phyloP scores from a whole-genome alignment of 768 basidiomycete species.

The Galerina marginata region DNA sequence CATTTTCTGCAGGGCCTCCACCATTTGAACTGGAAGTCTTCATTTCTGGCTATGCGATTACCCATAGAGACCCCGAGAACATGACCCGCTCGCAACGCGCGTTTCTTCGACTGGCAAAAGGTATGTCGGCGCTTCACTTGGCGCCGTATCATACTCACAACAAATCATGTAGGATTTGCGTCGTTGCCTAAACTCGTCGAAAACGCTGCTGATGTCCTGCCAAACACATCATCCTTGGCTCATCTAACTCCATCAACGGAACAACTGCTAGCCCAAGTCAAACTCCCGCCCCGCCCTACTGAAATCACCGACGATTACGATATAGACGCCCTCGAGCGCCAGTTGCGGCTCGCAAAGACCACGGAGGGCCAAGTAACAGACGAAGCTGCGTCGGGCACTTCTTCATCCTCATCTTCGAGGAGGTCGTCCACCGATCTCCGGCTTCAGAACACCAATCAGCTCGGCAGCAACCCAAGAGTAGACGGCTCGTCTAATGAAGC shows the following conservation, averaged over 20 bases:
- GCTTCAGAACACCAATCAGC: not conserved
- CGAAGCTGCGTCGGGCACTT: slow-evolving; percentile 17
- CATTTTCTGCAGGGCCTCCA: slow-evolving; percentile 20
- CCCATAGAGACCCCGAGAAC: slow-evolving; percentile 58
- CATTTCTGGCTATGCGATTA: slow-evolving; percentile 78
- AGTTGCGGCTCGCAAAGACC: slow-evolving; percentile 44
- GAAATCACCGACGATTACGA: slow-evolving; percentile 68
- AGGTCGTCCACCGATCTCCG: slow-evolving; percentile 10
- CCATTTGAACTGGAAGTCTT: slow-evolving; percentile 76
- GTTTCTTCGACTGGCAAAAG: slow-evolving; percentile 78
- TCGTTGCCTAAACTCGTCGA: slow-evolving; percentile 65
- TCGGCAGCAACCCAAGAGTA: not conserved
- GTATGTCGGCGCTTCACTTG: slow-evolving; percentile 39
- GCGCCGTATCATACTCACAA: not conserved
- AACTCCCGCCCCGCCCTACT: slow-evolving; percentile 59
- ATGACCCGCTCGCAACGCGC: slow-evolving; percentile 77
- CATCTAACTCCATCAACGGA: slow-evolving; percentile 49
- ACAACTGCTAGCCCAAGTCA: slow-evolving; percentile 49
- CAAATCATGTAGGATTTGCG: slow-evolving; percentile 62
- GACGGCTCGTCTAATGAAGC: not conserved
- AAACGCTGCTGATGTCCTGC: slow-evolving; percentile 32
- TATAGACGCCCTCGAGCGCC: slow-evolving; percentile 57
- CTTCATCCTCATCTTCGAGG: slow-evolving; percentile 25
- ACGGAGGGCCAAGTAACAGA: slow-evolving; percentile 2
- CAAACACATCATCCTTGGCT: slow-evolving; percentile 33